Percentiles rank a stretch among this genome's conserved stretches.
These are phyloP conservation scores for Trichoderma parareesei DNA, from an alignment of 495 filamentous ascomycete species.

Conservation along the genomic window DNA sequence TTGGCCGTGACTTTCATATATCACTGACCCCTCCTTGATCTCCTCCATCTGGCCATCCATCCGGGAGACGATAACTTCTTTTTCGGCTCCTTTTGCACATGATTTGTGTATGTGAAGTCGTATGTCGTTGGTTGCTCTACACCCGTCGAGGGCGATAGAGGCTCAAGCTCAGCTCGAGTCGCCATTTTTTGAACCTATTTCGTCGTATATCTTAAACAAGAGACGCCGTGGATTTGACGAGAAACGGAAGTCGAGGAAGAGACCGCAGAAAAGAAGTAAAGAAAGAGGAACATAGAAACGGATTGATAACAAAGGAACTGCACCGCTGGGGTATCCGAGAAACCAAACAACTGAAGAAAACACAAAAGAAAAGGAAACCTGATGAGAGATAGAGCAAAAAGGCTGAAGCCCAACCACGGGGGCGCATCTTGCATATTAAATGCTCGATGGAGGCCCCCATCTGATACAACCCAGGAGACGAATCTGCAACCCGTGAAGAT, in stretches of 20 bases:
- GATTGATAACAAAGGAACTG: too few relatives aligned
- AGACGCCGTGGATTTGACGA: not conserved
- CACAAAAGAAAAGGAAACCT: too few relatives aligned
- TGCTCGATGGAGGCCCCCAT: not conserved
- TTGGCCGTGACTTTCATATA: not conserved
- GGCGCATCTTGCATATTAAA: too few relatives aligned
- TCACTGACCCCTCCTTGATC: too few relatives aligned
- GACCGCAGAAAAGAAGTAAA: too few relatives aligned
- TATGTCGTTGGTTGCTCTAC: not conserved
- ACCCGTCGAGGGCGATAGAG: not conserved
- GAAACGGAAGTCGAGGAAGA: not conserved
- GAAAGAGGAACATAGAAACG: too few relatives aligned
- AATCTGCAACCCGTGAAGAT: too few relatives aligned
- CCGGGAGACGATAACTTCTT: too few relatives aligned
- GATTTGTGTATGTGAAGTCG: not conserved
- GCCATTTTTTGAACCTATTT: not conserved
- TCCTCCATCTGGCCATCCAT: too few relatives aligned
- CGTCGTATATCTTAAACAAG: not conserved
- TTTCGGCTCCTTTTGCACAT: not conserved
- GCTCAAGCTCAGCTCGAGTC: not conserved
- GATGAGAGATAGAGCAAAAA: not conserved
- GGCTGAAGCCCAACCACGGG: not conserved
- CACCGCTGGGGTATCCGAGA: too few relatives aligned
- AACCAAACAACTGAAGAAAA: too few relatives aligned
- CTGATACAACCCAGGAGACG: not conserved